Evolutionary conservation across 2,329 filamentous ascomycete genomes (phyloP).

Genomic region (Talaromyces sp.): DNA sequence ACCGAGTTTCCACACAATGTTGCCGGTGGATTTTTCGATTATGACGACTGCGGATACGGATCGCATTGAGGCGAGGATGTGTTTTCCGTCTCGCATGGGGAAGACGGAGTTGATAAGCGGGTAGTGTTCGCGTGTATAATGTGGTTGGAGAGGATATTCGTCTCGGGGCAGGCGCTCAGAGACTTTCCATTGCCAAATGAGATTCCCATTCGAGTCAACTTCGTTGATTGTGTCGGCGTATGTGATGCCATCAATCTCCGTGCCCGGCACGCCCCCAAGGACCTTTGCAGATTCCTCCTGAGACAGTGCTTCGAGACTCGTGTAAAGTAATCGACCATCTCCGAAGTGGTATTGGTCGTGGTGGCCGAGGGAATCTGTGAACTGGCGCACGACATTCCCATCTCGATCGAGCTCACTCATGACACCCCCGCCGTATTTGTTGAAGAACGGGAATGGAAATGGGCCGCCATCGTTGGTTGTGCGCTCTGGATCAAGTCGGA

Average conservation of each 20-base stretch:
- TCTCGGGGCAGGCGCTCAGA: conserved; percentile 41
- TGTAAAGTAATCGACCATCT: conserved; percentile 45
- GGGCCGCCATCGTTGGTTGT: conserved; percentile 26
- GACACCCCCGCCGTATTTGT: conserved; percentile 47
- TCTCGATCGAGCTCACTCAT: conserved; percentile 43
- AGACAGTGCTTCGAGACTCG: conserved; percentile 41
- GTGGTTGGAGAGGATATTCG: conserved; percentile 40
- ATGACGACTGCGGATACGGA: conserved; percentile 45
- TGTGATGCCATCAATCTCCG: conserved; percentile 27
- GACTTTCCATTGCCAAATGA: conserved; percentile 46
- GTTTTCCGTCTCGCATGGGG: conserved; percentile 38
- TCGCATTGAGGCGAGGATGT: conserved; percentile 45
- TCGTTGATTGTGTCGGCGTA: conserved; percentile 46
- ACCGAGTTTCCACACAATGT: conserved; percentile 44
- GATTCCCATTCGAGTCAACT: conserved; percentile 37
- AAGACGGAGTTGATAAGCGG: conserved; percentile 47
- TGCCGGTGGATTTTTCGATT: conserved; percentile 40
- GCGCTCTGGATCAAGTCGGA: conserved; percentile 32
- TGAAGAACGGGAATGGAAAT: conserved; percentile 43
- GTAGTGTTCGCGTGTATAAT: conserved; percentile 33
- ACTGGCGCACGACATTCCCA: conserved; percentile 41
- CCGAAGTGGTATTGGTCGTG: conserved; percentile 48
- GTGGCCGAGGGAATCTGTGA: conserved; percentile 43
- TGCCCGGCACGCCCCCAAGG: conserved; percentile 41
- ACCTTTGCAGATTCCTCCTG: conserved; percentile 36